Evolutionary conservation across 768 basidiomycete species (phyloP).

Genomic region (Hysterangium stoloniferum): DNA sequence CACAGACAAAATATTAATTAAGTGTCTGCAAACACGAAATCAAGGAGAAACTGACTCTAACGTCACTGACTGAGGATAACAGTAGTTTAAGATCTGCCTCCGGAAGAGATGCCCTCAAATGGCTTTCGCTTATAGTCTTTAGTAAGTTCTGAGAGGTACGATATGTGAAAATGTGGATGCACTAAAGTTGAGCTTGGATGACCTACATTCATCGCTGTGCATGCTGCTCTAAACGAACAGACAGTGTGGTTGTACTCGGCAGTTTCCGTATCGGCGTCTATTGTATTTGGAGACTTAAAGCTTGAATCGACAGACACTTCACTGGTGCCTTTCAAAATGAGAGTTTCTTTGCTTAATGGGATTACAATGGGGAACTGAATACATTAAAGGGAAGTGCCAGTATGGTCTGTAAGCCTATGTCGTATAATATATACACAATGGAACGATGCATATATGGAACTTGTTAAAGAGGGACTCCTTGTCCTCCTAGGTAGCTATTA

Average conservation of each 20-base stretch:
- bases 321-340: no score
- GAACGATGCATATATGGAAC: no score
- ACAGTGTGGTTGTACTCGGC: conserved; percentile 3
- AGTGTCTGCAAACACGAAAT: conserved; percentile 15
- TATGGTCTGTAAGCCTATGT: no score
- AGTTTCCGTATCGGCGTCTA: conserved; percentile 1
- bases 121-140: conserved; percentile 75
- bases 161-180: conserved; percentile 21
- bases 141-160: conserved; percentile 66
- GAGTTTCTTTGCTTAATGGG: no score
- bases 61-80: conserved; percentile 79
- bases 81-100: conserved; percentile 75
- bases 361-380: no score
- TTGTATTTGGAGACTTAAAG: no score
- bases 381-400: no score
- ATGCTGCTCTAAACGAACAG: conserved; percentile 7
- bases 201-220: conserved; percentile 31
- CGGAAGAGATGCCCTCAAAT: conserved; percentile 49
- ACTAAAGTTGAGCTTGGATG: conserved; percentile 13
- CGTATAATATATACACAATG: no score
- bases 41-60: conserved; percentile 54
- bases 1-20: conserved; percentile 17
- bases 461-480: no score
- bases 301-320: no score
- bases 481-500: no score